phyloP scores from a whole-genome alignment of 495 filamentous ascomycete species.

The Neurospora discreta region DNA sequence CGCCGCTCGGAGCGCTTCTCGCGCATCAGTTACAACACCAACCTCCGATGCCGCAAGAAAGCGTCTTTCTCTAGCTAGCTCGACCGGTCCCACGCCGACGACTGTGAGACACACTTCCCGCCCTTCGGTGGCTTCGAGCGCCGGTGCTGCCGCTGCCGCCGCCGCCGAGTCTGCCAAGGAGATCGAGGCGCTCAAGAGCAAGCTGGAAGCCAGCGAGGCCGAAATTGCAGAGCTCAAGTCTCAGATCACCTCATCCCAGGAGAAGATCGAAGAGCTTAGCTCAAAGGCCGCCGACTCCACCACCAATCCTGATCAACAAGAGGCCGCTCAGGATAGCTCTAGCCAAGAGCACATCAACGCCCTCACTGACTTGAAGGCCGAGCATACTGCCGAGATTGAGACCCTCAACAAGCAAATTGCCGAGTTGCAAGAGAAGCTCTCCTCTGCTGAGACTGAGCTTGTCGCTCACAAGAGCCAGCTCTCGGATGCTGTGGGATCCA shows the following conservation, averaged over 20 bases:
- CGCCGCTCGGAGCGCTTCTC: slow-evolving; percentile 18
- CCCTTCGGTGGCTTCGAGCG: slow-evolving; percentile 26
- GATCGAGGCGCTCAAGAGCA: slow-evolving; percentile 40
- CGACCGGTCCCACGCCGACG: slow-evolving; percentile 11
- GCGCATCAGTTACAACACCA: slow-evolving; percentile 22
- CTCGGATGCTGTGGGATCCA: slow-evolving; percentile 21
- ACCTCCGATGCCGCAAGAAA: slow-evolving; percentile 36
- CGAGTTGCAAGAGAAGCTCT: slow-evolving; percentile 32
- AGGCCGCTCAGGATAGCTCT: slow-evolving; percentile 17
- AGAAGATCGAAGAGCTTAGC: slow-evolving; percentile 30
- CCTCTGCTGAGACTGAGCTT: slow-evolving; percentile 27
- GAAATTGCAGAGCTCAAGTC: slow-evolving; percentile 39
- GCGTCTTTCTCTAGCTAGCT: slow-evolving; percentile 31
- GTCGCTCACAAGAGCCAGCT: slow-evolving; percentile 25
- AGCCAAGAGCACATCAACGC: slow-evolving; percentile 30
- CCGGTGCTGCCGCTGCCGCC: slow-evolving; percentile 19
- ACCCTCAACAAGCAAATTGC: slow-evolving; percentile 27
- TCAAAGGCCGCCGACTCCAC: slow-evolving; percentile 23
- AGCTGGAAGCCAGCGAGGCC: slow-evolving; percentile 32
- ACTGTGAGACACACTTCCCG: slow-evolving; percentile 24
- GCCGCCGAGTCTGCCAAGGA: slow-evolving; percentile 33
- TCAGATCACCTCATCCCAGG: slow-evolving; percentile 34
- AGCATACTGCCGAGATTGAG: slow-evolving; percentile 38
- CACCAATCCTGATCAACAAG: slow-evolving; percentile 2
- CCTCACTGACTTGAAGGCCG: slow-evolving; percentile 31